A percentile compares a stretch with the other conserved stretches of the same genome.
Evolutionary conservation across 1,284 basidiomycete species (phyloP).

Genomic region (Cutaneotrichosporon mucoides): DNA sequence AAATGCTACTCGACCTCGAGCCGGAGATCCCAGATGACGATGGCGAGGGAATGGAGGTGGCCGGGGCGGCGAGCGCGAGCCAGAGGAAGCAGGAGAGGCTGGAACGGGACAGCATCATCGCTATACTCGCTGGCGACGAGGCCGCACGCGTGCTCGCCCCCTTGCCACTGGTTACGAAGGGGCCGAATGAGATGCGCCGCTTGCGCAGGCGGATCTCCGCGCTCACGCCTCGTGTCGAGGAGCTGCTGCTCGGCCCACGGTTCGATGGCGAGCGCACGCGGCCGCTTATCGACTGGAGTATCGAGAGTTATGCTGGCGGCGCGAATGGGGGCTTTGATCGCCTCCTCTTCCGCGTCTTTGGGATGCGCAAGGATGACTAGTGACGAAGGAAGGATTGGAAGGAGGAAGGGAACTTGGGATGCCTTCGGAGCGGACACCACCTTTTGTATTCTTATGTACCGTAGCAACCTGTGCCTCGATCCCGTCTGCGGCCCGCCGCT

Average conservation of each 20-base stretch:
- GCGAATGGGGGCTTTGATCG: slow-evolving; percentile 8
- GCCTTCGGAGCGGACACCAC: too few relatives aligned
- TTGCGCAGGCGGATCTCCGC: slow-evolving; percentile 8
- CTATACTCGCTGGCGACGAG: not conserved
- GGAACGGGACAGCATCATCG: too few relatives aligned
- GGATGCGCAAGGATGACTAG: slow-evolving; percentile 4
- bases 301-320: slow-evolving; percentile 19
- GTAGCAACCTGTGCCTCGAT: too few relatives aligned
- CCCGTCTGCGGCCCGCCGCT: too few relatives aligned
- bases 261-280: slow-evolving; percentile 26
- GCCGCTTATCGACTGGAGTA: slow-evolving; percentile 30
- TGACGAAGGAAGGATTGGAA: too few relatives aligned
- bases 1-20: slow-evolving; percentile 12
- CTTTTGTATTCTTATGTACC: too few relatives aligned
- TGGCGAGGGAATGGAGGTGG: not conserved
- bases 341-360: slow-evolving; percentile 9
- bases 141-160: slow-evolving; percentile 21
- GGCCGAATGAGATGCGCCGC: slow-evolving; percentile 27
- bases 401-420: too few relatives aligned
- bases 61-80: not conserved
- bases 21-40: not conserved
- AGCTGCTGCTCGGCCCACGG: slow-evolving; percentile 26
- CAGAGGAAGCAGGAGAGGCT: too few relatives aligned
- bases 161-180: slow-evolving; percentile 6
- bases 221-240: slow-evolving; percentile 11